phyloP scores from a whole-genome alignment of 805 yeast genomes.

The Isabelozyma rhagii region DNA sequence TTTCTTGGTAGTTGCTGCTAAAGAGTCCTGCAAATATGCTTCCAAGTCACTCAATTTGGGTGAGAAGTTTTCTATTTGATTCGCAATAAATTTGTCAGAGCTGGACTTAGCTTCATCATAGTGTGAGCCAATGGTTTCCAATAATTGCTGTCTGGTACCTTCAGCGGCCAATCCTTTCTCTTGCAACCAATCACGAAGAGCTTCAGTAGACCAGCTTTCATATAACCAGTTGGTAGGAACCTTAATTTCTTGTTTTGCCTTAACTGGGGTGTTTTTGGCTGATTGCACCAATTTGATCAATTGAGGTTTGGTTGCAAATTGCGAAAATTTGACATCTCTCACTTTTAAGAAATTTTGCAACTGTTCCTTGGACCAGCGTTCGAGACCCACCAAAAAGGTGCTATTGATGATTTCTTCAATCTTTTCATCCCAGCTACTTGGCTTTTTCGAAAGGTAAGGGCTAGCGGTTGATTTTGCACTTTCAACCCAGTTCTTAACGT shows the following conservation, averaged over 20 bases:
- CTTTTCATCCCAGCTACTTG: conserved; percentile 4
- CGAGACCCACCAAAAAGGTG: conserved; percentile 44
- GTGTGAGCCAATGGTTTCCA: conserved; percentile 13
- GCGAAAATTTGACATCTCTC: conserved; percentile 38
- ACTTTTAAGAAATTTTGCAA: conserved; percentile 39
- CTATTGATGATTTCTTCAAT: conserved; percentile 27
- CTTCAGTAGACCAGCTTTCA: conserved; percentile 37
- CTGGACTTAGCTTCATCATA: background rate
- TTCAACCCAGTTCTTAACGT: conserved; percentile 35
- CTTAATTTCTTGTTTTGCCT: background rate
- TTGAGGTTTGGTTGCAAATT: conserved; percentile 36
- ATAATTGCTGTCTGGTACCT: conserved; percentile 23
- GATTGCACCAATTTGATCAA: conserved; percentile 38
- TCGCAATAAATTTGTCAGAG: background rate
- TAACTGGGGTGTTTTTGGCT: conserved; percentile 33
- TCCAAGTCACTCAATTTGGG: conserved; percentile 14
- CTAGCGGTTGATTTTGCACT: conserved; percentile 23
- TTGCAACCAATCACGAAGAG: conserved; percentile 38
- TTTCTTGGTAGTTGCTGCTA: conserved; percentile 8
- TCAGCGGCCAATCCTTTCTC: conserved; percentile 22
- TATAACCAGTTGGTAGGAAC: conserved; percentile 22
- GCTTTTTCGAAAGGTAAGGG: conserved; percentile 32
- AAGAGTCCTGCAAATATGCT: conserved; percentile 16
- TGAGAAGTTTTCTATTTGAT: conserved; percentile 13
- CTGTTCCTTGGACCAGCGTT: conserved; percentile 45